Evolutionary conservation across 495 filamentous ascomycete species (phyloP), one percentile per base, ranked within the genome.

Genomic region (Penicillium herquei): DNA sequence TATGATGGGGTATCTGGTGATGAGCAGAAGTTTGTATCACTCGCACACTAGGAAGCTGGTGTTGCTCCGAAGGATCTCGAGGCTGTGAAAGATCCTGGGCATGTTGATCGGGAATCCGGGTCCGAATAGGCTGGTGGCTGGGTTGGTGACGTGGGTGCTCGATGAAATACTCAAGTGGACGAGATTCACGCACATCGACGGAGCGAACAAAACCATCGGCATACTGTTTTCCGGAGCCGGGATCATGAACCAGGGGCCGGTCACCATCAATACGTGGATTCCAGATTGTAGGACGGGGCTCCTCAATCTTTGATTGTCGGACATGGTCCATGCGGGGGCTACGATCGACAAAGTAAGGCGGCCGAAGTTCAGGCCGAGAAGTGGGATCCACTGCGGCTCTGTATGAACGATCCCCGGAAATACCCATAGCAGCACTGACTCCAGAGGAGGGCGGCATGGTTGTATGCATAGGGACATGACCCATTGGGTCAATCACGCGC

Each of bases 161-260:
- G 8, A 49, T 16, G 7, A 53, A 43, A 43, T 69, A 64, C 30
- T 66, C 65, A 49, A 56, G 43, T 37, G 67, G 62, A 47, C 47
- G 51, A 34, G 62, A 54, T 37, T 71, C 69, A 41, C 57, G 64
- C 18, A 61, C 49, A 54, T 70, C 70, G 64, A 77, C 56, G 32
- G 62, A 61, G 52, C 70, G 73, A 50, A 75, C 65, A 53, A 77
- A 75, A 52, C 59, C 70, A 52, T 73, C 68, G 8, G 73, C 72
- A 57, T 77, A 74, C 14, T 66, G 52, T 21, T 61, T 65, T 26
- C 65, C 67, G 7, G 55, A 51, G 33, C 58, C 51, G 18, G 49
- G 35, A 30, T 57, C 59, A 52, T 62, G 49, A 14, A 59, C 45
- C 39, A 64, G 39, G 52, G 50, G 31, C 18, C 56, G 51, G 21